These are phyloP conservation scores for Metschnikowia picachoensis DNA, from an alignment of 805 yeast genomes.

Conservation along the genomic window DNA sequence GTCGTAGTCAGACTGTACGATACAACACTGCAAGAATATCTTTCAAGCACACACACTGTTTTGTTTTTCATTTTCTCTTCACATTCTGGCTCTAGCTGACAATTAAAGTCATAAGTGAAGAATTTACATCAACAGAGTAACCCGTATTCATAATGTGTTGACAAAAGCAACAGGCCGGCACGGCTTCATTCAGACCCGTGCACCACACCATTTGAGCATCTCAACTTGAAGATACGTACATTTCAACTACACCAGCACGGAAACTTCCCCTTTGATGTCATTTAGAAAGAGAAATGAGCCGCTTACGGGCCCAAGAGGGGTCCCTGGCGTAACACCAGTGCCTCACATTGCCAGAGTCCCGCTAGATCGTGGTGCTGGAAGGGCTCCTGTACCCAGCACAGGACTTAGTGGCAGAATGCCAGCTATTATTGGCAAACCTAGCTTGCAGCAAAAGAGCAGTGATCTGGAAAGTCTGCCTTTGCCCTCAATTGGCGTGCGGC, in stretches of 20 bases:
- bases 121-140: no score
- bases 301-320: conserved; percentile 17
- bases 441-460: neutral
- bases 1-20: no score
- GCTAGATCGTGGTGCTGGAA: conserved; percentile 4
- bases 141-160: no score
- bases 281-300: conserved; percentile 58
- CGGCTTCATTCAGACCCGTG: neutral
- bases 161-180: no score
- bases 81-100: no score
- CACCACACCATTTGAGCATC: neutral
- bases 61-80: no score
- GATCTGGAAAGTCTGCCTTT: conserved; percentile 31
- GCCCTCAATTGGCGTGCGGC: conserved; percentile 48
- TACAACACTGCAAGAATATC: no score
- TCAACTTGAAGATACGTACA: neutral
- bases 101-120: no score
- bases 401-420: neutral
- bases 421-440: neutral
- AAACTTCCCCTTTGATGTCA: conserved; percentile 38
- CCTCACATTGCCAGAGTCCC: conserved; percentile 1
- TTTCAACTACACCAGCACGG: neutral
- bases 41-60: no score
- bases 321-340: conserved; percentile 1
- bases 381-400: no score